Percentiles rank a stretch among this genome's conserved stretches.
Conservation (phyloP, 352 stramenopile species). For the Pythium diclinum region DNA sequence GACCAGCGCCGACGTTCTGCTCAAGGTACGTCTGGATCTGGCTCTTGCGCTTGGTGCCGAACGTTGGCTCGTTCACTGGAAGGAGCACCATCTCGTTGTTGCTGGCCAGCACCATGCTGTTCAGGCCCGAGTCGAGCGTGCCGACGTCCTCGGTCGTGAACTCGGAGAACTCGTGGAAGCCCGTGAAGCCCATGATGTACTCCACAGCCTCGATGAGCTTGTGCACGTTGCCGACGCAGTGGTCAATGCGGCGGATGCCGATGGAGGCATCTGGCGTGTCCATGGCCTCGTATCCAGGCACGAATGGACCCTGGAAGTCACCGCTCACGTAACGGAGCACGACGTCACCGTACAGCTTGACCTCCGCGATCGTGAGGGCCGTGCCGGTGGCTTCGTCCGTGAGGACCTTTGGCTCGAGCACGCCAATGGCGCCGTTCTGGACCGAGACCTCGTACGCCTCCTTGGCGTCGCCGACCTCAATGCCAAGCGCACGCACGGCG, state of each 20-base stretch:
- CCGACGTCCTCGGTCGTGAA: constrained; percentile 94
- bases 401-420: constrained; percentile 54
- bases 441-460: constrained; percentile 78
- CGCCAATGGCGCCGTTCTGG: constrained; percentile 60
- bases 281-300: constrained; percentile 73
- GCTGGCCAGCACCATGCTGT: constrained; percentile 93
- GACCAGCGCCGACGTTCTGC: constrained; percentile 92
- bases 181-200: constrained; percentile 77
- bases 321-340: constrained; percentile 86
- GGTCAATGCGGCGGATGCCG: constrained; percentile 85
- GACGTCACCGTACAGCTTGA: constrained; percentile 87
- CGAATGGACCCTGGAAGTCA: constrained; percentile 66
- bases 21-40: constrained; percentile 96
- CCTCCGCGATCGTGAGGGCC: constrained; percentile 61
- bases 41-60: constrained; percentile 90
- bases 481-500: constrained; percentile 73
- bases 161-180: constrained; percentile 93
- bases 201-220: constrained; percentile 84
- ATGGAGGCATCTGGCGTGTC: constrained; percentile 52
- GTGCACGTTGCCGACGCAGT: constrained; percentile 90
- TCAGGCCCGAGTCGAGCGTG: constrained; percentile 93
- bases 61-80: constrained; percentile 94
- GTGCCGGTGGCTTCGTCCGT: constrained; percentile 62
- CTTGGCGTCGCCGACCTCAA: constrained; percentile 74
- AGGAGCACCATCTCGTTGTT: constrained; percentile 93